Base-by-base conservation (phyloP, 2,329 filamentous ascomycete species). In the Coniochaeta pulveracea region DNA sequence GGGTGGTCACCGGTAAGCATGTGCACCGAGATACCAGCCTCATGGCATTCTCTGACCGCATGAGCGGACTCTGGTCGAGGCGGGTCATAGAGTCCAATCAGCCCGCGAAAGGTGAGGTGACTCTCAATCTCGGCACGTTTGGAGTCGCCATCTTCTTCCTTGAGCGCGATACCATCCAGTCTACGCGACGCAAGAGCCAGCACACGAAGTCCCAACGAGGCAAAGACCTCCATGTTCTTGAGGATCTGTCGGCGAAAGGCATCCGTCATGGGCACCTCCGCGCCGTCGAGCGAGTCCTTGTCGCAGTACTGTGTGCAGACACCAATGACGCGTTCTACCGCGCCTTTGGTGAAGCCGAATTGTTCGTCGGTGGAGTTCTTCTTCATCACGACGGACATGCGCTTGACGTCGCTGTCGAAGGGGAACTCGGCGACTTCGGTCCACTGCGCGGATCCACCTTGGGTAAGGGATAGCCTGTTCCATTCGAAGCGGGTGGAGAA, bases 351-450 rank as follows among this genome's bases (percentile, higher is more conserved):
- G 40, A 70, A 74, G 12, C 72, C 62, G 10, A 58, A 54, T 29
- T 49, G 48, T 9, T 51, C 48, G 9, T 50, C 47, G 16, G 56
- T 55, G 26, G 45, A 51, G 6, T 52, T 51, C 26, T 48, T 43
- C 8, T 49, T 47, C 54, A 79, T 82, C 18, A 83, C 67, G 31
- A 84, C 78, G 23, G 76, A 79, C 80, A 85, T 85, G 37, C 77
- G 69, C 58, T 85, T 85, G 53, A 79, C 71, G 23, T 72, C 72
- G 1, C 78, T 83, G 49, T 85, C 79, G 46, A 85, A 85, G 3
- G 79, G 78, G 34, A 78, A 78, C 45, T 85, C 80, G 2, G 72
- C 68, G 8, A 80, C 45, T 27, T 77, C 56, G 24, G 56, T 32
- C 45, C 44, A 47, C 27, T 54, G 15, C 52, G 49, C 16, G 51